Percentiles rank a stretch among this genome's conserved stretches.
These are phyloP conservation scores for Emmonsiellopsis sp. DNA, from an alignment of 2,329 filamentous ascomycete genomes.

Conservation along the genomic window DNA sequence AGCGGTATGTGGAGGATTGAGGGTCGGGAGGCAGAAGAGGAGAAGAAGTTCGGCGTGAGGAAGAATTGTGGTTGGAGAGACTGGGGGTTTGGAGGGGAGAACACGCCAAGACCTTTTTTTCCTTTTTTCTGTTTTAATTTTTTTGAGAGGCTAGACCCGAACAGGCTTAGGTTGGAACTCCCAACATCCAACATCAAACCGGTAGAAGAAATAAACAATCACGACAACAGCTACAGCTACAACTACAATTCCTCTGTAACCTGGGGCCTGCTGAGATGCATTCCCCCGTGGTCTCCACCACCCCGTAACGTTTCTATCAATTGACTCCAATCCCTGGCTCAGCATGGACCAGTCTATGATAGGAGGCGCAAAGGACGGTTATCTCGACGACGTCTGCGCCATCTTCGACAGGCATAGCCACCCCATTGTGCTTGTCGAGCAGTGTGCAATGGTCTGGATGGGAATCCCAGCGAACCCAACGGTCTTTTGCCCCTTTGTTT, in stretches of 20 bases:
- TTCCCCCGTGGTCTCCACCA: too few relatives aligned
- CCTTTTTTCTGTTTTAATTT: not conserved
- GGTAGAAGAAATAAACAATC: too few relatives aligned
- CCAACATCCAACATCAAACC: too few relatives aligned
- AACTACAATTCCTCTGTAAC: too few relatives aligned
- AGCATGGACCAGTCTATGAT: not conserved
- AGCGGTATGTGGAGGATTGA: not conserved
- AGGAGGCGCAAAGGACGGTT: not conserved
- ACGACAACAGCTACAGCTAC: too few relatives aligned
- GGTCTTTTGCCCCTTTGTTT: not conserved
- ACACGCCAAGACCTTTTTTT: not conserved
- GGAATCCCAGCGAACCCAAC: not conserved
- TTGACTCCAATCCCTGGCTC: not conserved
- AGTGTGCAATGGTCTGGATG: constrained; percentile 4
- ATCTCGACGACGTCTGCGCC: constrained; percentile 1
- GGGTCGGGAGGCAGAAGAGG: constrained; percentile 1
- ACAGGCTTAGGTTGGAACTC: too few relatives aligned
- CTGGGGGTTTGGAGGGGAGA: too few relatives aligned
- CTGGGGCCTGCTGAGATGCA: not conserved
- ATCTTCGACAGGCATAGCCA: constrained; percentile 3
- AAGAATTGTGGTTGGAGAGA: not conserved
- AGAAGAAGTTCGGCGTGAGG: not conserved
- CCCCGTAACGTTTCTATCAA: not conserved
- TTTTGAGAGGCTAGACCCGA: too few relatives aligned
- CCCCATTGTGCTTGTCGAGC: constrained; percentile 1